Evolutionary conservation across 176 grass and related monocot species (phyloP), one percentile per base, ranked within the genome.

Genomic region (Musa acuminata): DNA sequence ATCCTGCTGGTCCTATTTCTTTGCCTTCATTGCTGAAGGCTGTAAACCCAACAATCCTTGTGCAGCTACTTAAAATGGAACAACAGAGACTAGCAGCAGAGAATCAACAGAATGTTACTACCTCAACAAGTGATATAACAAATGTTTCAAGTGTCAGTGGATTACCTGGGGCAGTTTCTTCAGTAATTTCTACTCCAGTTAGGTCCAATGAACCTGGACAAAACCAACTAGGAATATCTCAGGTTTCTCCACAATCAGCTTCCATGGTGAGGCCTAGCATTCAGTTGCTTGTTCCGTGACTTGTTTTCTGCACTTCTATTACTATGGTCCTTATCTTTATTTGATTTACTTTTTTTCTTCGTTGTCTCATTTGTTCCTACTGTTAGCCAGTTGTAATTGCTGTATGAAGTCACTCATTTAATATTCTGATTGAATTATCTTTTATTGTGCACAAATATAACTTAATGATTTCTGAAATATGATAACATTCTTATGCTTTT

Each of bases 61-160:
- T 94, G 86, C 83, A 94, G 67, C 88, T 88, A 78, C 72, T 94
- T 74, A 82, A 94, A 87, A 86, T 87, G 74, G 87, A 89, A 83
- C 83, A 89, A 27, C 91, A 99, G 78, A 80, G 71, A 74, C 78
- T 81, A 73, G 76, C 88, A 70, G 49, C 79, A 71, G 88, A 89
- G 79, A 59, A 74, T 53, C 88, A 88, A 78, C 79, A 79, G 51
- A 90, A 75, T 62, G 21, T 17, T 67, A 43, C 21, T 85, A 72
- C 24, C 58, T 75, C 78, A 53, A 50, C 62, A 65, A 60, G 19
- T 60, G 66, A 68, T 62, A 76, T 79, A 62, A 73, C 80, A 80
- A 77, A 53, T 84, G 76, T 69, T 52, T 75, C 66, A 23, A 74
- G 35, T 71, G 62, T 52, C 53, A 80, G 23, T 80, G 85, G 53